Evolutionary conservation across 1,284 basidiomycete species (phyloP), one percentile per base, ranked within the genome.

Genomic region (Earliella scabrosa): DNA sequence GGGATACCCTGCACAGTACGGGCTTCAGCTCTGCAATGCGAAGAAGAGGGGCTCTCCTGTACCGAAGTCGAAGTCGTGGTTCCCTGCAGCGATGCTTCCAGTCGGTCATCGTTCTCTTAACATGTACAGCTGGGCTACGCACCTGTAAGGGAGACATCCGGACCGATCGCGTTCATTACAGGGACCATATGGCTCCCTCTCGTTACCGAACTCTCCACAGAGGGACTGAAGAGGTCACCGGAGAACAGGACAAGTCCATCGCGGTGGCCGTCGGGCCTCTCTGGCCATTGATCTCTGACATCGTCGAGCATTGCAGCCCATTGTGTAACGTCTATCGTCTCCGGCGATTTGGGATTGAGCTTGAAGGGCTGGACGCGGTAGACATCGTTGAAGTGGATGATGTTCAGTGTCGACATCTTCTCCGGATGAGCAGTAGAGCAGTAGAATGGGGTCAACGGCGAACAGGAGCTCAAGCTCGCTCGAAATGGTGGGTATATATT

Each of bases 181-280:
- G 92, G 92, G 21, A 94, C 92, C 92, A 97, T 92, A 81, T 97
- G 93, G 57, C 89, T 93, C 39, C 95, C 95, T 70, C 95, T 78
- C 3, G 94, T 96, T 21, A 97, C 87, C 8, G 88, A 87, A 64
- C 88, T 92, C 73, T 96, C 93, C 0, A 94, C 83, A 3, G 90
- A 92, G 0, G 93, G 94, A 18, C 88, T 87, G 70, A 95, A 95
- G 4, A 92, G 76, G 70, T 97, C 95, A 5, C 95, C 95, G 26
- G 92, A 95, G 73, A 97, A 97, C 2, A 97, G 74, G 0, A 90
- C 80, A 3, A 97, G 76, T 0, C 95, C 94, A 61, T 93, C 88
- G 56, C 76, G 77, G 45, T 75, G 73, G 2, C 81, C 81, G 61
- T 86, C 82, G 11, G 73, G 64, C 54, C 79, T 72, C 38, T 70